Percentiles rank a stretch among this genome's conserved stretches.
phyloP scores from a whole-genome alignment of 2,329 filamentous ascomycete species.

The Aspergillus calidoustus region DNA sequence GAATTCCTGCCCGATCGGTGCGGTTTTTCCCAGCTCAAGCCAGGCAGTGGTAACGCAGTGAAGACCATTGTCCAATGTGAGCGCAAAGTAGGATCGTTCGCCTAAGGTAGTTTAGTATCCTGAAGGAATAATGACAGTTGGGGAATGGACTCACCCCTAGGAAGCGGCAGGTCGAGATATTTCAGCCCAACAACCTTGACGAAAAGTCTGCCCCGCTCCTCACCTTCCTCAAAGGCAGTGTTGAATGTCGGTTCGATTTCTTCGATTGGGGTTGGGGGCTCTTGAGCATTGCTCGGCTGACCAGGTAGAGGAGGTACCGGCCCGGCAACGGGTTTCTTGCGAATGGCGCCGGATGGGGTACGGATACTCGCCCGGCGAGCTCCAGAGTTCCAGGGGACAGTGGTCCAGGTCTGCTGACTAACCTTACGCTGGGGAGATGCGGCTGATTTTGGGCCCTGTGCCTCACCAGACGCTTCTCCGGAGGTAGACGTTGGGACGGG shows the following conservation, averaged over 20 bases:
- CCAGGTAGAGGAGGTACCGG: constrained; percentile 83
- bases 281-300: constrained; percentile 77
- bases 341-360: constrained; percentile 60
- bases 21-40: constrained; percentile 88
- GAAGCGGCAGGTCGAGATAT: constrained; percentile 87
- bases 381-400: constrained; percentile 94
- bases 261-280: constrained; percentile 64
- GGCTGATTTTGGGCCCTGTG: constrained; percentile 61
- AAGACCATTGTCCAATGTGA: constrained; percentile 96
- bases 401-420: constrained; percentile 90
- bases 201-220: constrained; percentile 87
- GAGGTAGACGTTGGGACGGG: constrained; percentile 33
- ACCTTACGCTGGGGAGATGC: constrained; percentile 75
- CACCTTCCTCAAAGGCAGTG: constrained; percentile 72
- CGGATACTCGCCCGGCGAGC: constrained; percentile 68
- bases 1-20: constrained; percentile 96
- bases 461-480: constrained; percentile 32
- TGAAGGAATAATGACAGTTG: not conserved
- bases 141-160: constrained; percentile 71
- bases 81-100: constrained; percentile 90
- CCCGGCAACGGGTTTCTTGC: constrained; percentile 65
- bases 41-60: constrained; percentile 97
- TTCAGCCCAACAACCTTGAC: constrained; percentile 99
- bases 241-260: constrained; percentile 70
- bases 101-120: constrained; percentile 55